Evolutionary conservation across 176 grass and related monocot genomes (phyloP).

Genomic region (Chrysopogon serrulatus): DNA sequence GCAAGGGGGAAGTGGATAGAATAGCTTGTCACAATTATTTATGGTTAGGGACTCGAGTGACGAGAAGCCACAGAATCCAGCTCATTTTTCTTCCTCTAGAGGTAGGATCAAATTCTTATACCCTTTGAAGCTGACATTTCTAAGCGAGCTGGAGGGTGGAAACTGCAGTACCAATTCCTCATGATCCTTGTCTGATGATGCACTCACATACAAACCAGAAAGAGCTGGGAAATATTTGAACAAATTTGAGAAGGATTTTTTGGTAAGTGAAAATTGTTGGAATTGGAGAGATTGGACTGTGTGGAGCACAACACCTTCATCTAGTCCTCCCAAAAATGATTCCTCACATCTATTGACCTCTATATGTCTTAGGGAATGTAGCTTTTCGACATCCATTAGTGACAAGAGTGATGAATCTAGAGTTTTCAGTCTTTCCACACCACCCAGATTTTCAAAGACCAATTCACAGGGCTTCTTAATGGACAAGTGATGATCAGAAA

Average conservation of each 20-base stretch:
- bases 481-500: too few species aligned
- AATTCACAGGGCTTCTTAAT: too few species aligned
- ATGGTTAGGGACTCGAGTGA: neutral
- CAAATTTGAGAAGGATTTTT: neutral
- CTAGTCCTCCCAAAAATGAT: neutral
- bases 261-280: accelerated
- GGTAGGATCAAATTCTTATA: neutral
- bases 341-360: accelerated
- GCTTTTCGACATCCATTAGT: neutral
- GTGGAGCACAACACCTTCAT: neutral
- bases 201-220: neutral
- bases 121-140: accelerated
- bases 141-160: neutral
- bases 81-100: neutral
- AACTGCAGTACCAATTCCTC: neutral
- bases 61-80: neutral
- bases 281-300: accelerated
- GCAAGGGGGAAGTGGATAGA: neutral
- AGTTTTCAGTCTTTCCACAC: too few species aligned
- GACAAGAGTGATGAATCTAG: too few species aligned
- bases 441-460: too few species aligned
- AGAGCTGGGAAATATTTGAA: neutral
- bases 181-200: neutral
- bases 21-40: neutral
- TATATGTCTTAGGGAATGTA: neutral